Evolutionary conservation across 345 rosid genomes (phyloP).

Genomic region (Lepidium africanum): DNA sequence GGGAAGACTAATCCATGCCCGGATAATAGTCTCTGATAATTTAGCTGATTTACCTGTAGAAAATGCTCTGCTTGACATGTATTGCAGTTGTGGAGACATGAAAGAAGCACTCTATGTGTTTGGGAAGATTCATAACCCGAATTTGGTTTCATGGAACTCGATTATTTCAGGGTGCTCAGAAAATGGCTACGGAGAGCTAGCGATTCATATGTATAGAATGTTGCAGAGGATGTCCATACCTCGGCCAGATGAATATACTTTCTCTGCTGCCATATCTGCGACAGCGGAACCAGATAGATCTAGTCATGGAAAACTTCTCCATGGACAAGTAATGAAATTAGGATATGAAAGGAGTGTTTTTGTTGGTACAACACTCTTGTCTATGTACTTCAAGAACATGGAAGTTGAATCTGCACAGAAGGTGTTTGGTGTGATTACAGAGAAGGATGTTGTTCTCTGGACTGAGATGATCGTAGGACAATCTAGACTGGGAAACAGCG

Average conservation of each 20-base stretch:
- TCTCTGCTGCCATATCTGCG: conserved; percentile 60
- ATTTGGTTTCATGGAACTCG: conserved; percentile 83
- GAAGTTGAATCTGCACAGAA: conserved; percentile 46
- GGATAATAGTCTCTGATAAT: conserved; percentile 34
- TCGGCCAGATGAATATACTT: conserved; percentile 73
- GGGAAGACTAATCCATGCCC: conserved; percentile 57
- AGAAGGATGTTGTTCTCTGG: conserved; percentile 78
- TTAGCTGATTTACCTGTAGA: conserved; percentile 57
- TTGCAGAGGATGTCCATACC: conserved; percentile 32
- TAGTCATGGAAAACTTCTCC: conserved; percentile 55
- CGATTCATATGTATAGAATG: conserved; percentile 43
- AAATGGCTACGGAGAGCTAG: conserved; percentile 49
- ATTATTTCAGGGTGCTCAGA: conserved; percentile 61
- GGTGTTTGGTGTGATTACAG: conserved; percentile 37
- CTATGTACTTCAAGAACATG: conserved; percentile 65
- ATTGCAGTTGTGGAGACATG: conserved; percentile 52
- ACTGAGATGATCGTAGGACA: conserved; percentile 83
- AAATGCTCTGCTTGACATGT: conserved; percentile 85
- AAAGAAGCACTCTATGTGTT: conserved; percentile 41
- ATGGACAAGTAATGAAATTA: conserved; percentile 44
- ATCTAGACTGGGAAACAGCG: conserved; percentile 59
- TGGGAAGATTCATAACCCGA: conserved; percentile 34
- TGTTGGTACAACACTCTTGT: conserved; percentile 56
- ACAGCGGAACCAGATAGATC: conserved; percentile 29
- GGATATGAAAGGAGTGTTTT: conserved; percentile 51